phyloP scores from a whole-genome alignment of 352 stramenopile species.

The Phytophthora pistaciae region DNA sequence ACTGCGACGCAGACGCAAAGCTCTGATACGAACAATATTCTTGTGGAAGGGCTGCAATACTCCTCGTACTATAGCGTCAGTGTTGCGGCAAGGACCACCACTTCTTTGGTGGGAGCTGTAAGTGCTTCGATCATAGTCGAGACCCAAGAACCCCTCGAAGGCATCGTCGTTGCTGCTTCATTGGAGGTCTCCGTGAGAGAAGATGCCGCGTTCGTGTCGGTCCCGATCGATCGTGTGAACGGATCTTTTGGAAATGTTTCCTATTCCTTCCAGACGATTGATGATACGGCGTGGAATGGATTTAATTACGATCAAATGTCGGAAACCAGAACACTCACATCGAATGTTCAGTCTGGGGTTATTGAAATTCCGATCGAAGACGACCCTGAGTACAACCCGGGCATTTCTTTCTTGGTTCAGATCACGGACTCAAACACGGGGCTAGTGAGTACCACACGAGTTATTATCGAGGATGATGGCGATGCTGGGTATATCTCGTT shows the following conservation, averaged over 20 bases:
- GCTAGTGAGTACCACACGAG: slow-evolving; percentile 33
- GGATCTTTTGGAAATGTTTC: slow-evolving; percentile 55
- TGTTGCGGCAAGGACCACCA: slow-evolving; percentile 44
- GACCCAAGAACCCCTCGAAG: slow-evolving; percentile 46
- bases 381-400: slow-evolving; percentile 50
- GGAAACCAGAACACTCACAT: slow-evolving; percentile 26
- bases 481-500: slow-evolving; percentile 69
- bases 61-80: slow-evolving; percentile 49
- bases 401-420: slow-evolving; percentile 50
- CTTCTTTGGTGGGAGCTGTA: slow-evolving; percentile 34
- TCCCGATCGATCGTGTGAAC: slow-evolving; percentile 56
- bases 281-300: slow-evolving; percentile 41
- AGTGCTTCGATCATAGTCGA: slow-evolving; percentile 31
- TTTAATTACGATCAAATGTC: slow-evolving; percentile 42
- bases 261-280: slow-evolving; percentile 46
- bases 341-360: slow-evolving; percentile 37
- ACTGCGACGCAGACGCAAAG: slow-evolving; percentile 5
- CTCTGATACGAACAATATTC: slow-evolving; percentile 8
- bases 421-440: slow-evolving; percentile 40
- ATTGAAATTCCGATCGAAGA: slow-evolving; percentile 53
- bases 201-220: slow-evolving; percentile 23
- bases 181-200: slow-evolving; percentile 39
- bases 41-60: slow-evolving; percentile 37
- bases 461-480: slow-evolving; percentile 58
- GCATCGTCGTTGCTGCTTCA: slow-evolving; percentile 36